Evolutionary conservation across 2,329 filamentous ascomycete genomes (phyloP).

Genomic region (Apiospora kogelbergensis): DNA sequence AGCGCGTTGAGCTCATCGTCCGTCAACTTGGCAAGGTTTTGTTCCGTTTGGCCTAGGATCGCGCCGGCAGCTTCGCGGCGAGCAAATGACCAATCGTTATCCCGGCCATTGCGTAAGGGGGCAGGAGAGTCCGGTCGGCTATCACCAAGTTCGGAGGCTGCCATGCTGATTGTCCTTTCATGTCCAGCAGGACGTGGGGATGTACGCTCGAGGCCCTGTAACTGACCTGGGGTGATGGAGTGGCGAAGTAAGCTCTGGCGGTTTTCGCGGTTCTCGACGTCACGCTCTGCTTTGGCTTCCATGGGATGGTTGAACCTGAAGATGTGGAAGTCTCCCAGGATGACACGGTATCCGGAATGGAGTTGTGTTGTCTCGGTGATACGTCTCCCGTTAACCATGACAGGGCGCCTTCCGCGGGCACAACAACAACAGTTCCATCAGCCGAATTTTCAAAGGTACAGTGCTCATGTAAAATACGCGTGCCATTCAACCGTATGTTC

Average conservation of each 20-base stretch:
- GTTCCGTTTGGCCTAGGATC: conserved; percentile 77
- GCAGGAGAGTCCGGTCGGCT: conserved; percentile 80
- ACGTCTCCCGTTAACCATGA: conserved; percentile 96
- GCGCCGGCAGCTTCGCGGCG: conserved; percentile 90
- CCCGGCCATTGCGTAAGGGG: conserved; percentile 66
- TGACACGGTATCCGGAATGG: conserved; percentile 90
- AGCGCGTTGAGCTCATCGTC: conserved; percentile 93
- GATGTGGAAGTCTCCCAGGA: conserved; percentile 97
- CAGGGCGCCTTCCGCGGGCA: conserved; percentile 90
- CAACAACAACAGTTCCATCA: conserved; percentile 88
- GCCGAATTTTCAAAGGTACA: conserved; percentile 86
- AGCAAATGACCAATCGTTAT: conserved; percentile 94
- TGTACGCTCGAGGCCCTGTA: conserved; percentile 56
- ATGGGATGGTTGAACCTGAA: conserved; percentile 98
- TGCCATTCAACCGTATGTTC: conserved; percentile 92
- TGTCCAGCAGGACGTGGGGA: conserved; percentile 67
- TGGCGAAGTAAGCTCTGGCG: conserved; percentile 85
- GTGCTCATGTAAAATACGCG: conserved; percentile 87
- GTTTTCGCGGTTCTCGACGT: conserved; percentile 55
- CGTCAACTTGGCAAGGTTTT: conserved; percentile 84
- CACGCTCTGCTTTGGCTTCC: conserved; percentile 89
- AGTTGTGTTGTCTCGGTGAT: conserved; percentile 83
- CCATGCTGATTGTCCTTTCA: conserved; percentile 77
- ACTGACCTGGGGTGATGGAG: conserved; percentile 65
- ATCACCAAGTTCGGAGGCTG: conserved; percentile 75